Conservation (phyloP, 768 basidiomycete species). For the Lyophyllum shimeji region DNA sequence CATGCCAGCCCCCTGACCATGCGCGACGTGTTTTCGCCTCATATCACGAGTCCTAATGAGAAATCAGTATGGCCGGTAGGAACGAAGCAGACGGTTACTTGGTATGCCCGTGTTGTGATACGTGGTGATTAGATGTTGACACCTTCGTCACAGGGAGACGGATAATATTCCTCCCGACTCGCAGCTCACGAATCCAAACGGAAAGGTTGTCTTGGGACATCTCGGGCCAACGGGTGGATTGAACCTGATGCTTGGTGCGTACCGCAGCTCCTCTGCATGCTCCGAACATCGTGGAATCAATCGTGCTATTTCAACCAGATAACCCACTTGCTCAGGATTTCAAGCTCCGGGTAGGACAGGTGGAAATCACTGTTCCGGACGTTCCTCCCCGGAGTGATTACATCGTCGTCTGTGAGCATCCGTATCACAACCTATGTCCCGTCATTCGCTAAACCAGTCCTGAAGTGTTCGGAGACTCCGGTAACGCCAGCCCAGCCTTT, state of each 20-base stretch:
- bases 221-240: slow-evolving; percentile 39
- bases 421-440: background rate
- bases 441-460: slow-evolving; percentile 7
- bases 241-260: slow-evolving; percentile 52
- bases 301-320: slow-evolving; percentile 32
- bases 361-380: slow-evolving; percentile 51
- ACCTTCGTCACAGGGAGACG: slow-evolving; percentile 43
- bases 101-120: slow-evolving; percentile 34
- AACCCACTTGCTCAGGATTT: slow-evolving; percentile 58
- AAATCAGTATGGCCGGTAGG: slow-evolving; percentile 53
- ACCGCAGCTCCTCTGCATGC: background rate
- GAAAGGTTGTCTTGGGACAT: slow-evolving; percentile 53
- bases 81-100: slow-evolving; percentile 45
- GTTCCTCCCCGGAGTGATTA: slow-evolving; percentile 48
- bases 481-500: slow-evolving; percentile 59
- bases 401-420: slow-evolving; percentile 59
- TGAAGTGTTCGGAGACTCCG: slow-evolving; percentile 70
- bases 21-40: slow-evolving; percentile 50
- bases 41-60: slow-evolving; percentile 46
- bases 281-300: background rate
- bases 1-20: slow-evolving; percentile 35
- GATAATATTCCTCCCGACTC: slow-evolving; percentile 42
- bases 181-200: slow-evolving; percentile 47
- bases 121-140: background rate
- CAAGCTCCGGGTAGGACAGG: slow-evolving; percentile 48